phyloP scores from a whole-genome alignment of 495 filamentous ascomycete genomes.

The Aspergillus egyptiacus region DNA sequence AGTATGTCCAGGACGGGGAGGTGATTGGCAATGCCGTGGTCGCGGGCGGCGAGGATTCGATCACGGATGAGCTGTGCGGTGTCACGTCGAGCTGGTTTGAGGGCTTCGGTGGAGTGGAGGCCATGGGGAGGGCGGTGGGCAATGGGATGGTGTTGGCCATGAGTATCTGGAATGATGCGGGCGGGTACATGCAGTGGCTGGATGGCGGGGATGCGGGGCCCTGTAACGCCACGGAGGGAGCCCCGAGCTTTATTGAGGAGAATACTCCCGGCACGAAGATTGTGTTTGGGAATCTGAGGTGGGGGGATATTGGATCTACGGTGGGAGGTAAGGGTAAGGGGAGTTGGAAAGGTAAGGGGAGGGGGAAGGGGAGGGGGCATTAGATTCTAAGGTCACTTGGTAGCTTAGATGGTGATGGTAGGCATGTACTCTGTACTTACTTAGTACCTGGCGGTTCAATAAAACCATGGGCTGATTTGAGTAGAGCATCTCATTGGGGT shows the following conservation, averaged over 20 bases:
- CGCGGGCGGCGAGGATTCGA: slow-evolving; percentile 17
- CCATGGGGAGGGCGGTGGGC: slow-evolving; percentile 33
- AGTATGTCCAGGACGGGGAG: slow-evolving; percentile 57
- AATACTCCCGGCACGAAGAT: slow-evolving; percentile 26
- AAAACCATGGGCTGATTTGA: too few species aligned
- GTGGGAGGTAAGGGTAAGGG: background rate
- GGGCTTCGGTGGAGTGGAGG: slow-evolving; percentile 23
- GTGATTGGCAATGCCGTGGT: slow-evolving; percentile 40
- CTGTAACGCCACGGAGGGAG: slow-evolving; percentile 44
- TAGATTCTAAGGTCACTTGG: too few species aligned
- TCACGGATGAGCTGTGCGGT: slow-evolving; percentile 24
- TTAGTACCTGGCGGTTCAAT: too few species aligned
- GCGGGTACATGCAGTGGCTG: slow-evolving; percentile 59
- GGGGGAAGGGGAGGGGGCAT: too few species aligned
- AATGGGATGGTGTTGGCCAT: slow-evolving; percentile 63
- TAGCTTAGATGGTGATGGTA: too few species aligned
- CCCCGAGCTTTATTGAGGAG: slow-evolving; percentile 25
- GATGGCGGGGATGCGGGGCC: slow-evolving; percentile 52
- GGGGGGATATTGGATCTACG: slow-evolving; percentile 36
- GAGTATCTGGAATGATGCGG: slow-evolving; percentile 56
- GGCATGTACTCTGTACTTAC: too few species aligned
- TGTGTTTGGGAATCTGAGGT: slow-evolving; percentile 32
- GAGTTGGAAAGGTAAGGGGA: too few species aligned
- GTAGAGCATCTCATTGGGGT: too few species aligned
- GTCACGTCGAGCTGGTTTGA: slow-evolving; percentile 12